A percentile compares a stretch with the other conserved stretches of the same genome.
Evolutionary conservation across 768 basidiomycete genomes (phyloP).

Genomic region (Mycena rebaudengoi): DNA sequence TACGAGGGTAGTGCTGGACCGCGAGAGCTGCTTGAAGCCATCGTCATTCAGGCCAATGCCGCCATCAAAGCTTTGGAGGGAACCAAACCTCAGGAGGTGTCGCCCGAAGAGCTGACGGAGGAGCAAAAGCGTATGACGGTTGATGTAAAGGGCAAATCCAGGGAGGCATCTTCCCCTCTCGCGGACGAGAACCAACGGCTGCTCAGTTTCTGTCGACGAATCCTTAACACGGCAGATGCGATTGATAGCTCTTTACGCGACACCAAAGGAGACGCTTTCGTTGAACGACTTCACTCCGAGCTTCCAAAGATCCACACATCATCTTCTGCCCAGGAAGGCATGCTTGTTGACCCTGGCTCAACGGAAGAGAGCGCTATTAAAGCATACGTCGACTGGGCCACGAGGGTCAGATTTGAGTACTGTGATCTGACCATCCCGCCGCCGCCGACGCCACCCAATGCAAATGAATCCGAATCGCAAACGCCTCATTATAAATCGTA

Average conservation of each 20-base stretch:
- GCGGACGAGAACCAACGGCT: slow-evolving; percentile 84
- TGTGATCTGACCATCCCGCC: slow-evolving; percentile 77
- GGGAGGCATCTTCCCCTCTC: slow-evolving; percentile 55
- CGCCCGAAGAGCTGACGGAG: slow-evolving; percentile 79
- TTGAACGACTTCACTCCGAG: slow-evolving; percentile 77
- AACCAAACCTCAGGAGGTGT: slow-evolving; percentile 55
- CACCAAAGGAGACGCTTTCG: slow-evolving; percentile 89
- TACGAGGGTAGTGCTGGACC: slow-evolving; percentile 94
- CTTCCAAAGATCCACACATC: slow-evolving; percentile 77
- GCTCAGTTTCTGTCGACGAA: slow-evolving; percentile 84
- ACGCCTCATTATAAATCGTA: slow-evolving; percentile 83
- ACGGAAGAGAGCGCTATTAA: slow-evolving; percentile 75
- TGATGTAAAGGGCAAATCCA: slow-evolving; percentile 70
- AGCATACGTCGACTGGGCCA: slow-evolving; percentile 88
- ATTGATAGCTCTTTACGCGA: slow-evolving; percentile 91
- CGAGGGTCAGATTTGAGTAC: slow-evolving; percentile 85
- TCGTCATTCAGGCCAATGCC: slow-evolving; percentile 92
- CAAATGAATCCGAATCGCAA: slow-evolving; percentile 53
- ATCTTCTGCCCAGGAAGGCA: slow-evolving; percentile 44
- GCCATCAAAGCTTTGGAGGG: slow-evolving; percentile 89
- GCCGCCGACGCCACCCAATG: slow-evolving; percentile 33
- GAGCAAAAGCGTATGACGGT: slow-evolving; percentile 89
- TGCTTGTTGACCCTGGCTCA: slow-evolving; percentile 57
- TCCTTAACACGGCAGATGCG: slow-evolving; percentile 80
- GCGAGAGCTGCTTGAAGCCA: slow-evolving; percentile 89